A percentile compares a stretch with the other conserved stretches of the same genome.
These are phyloP conservation scores for Proliferodiscus dingleyae DNA, from an alignment of 2,329 filamentous ascomycete genomes.

Conservation along the genomic window DNA sequence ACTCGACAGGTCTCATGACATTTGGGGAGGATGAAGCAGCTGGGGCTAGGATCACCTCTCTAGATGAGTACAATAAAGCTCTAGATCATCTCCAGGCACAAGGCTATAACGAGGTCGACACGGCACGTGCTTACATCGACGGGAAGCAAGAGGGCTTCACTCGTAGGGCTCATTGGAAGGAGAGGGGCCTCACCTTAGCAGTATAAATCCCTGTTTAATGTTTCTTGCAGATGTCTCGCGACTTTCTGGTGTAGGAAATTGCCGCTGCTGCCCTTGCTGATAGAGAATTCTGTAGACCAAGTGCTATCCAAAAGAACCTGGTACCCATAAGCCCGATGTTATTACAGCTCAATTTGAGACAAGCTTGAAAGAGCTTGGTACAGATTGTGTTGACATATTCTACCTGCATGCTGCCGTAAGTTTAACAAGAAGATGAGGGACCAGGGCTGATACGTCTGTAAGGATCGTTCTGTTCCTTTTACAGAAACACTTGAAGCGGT, in stretches of 20 bases:
- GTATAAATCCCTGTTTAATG: neutral
- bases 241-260: too few species aligned
- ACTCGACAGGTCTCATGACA: constrained; percentile 65
- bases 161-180: constrained; percentile 68
- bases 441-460: constrained; percentile 1
- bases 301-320: constrained; percentile 57
- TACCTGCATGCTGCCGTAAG: constrained; percentile 64
- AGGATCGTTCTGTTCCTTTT: constrained; percentile 64
- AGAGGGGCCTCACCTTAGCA: constrained; percentile 70
- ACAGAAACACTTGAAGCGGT: constrained; percentile 73
- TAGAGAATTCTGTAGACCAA: constrained; percentile 50
- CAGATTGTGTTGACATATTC: constrained; percentile 71
- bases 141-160: constrained; percentile 77
- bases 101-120: constrained; percentile 83
- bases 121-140: constrained; percentile 68
- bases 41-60: constrained; percentile 67
- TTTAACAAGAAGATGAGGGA: neutral
- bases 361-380: constrained; percentile 66
- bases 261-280: too few species aligned
- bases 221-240: too few species aligned
- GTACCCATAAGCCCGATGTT: constrained; percentile 58
- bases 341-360: constrained; percentile 61
- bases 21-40: constrained; percentile 60
- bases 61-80: constrained; percentile 62
- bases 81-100: constrained; percentile 73